Conservation (phyloP, 2,329 filamentous ascomycete species). For the Setomelanomma holmii region DNA sequence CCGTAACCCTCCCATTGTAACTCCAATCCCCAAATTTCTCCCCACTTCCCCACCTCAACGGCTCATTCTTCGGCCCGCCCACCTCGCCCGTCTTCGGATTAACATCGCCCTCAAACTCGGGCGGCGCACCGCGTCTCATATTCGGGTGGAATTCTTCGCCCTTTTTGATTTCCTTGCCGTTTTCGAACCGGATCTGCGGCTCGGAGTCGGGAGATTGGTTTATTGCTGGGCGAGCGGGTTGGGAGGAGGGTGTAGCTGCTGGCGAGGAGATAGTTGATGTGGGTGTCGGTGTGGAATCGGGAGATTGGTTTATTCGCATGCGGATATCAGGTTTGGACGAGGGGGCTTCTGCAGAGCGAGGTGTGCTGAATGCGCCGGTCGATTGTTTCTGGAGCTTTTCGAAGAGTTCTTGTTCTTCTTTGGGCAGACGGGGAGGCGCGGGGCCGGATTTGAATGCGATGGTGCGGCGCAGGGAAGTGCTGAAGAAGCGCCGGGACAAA, state of each 20-base stretch:
- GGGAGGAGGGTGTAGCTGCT: not conserved
- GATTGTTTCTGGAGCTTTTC: constrained; percentile 82
- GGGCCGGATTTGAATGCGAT: constrained; percentile 58
- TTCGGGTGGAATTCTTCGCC: constrained; percentile 74
- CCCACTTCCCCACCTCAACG: constrained; percentile 83
- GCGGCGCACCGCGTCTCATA: constrained; percentile 76
- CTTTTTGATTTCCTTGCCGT: constrained; percentile 55
- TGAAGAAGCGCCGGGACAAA: constrained; percentile 32
- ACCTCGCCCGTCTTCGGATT: constrained; percentile 96
- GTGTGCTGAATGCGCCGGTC: constrained; percentile 79
- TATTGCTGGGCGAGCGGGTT: constrained; percentile 7
- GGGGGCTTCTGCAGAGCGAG: constrained; percentile 50
- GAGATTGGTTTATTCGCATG: constrained; percentile 45
- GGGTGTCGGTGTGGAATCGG: constrained; percentile 14
- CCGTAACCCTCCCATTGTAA: constrained; percentile 92
- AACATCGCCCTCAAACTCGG: constrained; percentile 89
- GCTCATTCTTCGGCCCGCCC: constrained; percentile 97
- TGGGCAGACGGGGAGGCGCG: constrained; percentile 83
- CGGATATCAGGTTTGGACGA: constrained; percentile 44
- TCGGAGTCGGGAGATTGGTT: constrained; percentile 19
- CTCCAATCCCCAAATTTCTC: constrained; percentile 85
- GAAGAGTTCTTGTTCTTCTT: constrained; percentile 88
- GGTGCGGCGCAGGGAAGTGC: constrained; percentile 13
- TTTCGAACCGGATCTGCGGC: constrained; percentile 21
- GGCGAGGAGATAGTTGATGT: constrained; percentile 3